Percentiles rank a stretch among this genome's conserved stretches.
phyloP scores from a whole-genome alignment of 2,329 filamentous ascomycete species.

The Ophiostoma sp. region DNA sequence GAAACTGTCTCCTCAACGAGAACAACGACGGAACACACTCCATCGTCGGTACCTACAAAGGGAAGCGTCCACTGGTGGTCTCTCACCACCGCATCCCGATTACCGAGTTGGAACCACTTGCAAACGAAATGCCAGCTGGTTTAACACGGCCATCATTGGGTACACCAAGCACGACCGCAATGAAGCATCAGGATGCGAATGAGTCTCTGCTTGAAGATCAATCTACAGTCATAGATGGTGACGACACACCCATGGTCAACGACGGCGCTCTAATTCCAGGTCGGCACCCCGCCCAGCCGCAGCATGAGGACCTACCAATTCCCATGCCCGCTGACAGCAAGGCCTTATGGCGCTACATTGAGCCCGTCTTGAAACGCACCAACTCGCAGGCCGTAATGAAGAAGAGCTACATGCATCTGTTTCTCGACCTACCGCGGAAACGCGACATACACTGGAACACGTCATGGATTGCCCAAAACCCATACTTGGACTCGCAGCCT shows the following conservation, averaged over 20 bases:
- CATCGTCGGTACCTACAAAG: conserved; percentile 22
- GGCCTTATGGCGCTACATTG: conserved; percentile 32
- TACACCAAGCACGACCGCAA: not conserved
- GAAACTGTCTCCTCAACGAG: not conserved
- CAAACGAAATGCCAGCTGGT: not conserved
- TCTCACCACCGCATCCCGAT: conserved; percentile 26
- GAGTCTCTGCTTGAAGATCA: conserved; percentile 4
- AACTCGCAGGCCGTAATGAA: conserved; percentile 20
- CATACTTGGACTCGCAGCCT: conserved; percentile 29
- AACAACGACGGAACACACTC: conserved; percentile 31
- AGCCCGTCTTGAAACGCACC: conserved; percentile 28
- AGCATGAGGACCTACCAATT: not conserved
- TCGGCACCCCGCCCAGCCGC: not conserved
- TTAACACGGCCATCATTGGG: not conserved
- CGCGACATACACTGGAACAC: conserved; percentile 33
- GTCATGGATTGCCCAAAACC: conserved; percentile 25
- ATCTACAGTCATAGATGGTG: not conserved
- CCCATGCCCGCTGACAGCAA: conserved; percentile 14
- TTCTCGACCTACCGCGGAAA: conserved; percentile 30
- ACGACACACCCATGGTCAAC: not conserved
- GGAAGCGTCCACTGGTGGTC: conserved; percentile 27
- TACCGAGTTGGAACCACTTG: conserved; percentile 20
- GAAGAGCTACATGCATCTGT: conserved; percentile 28
- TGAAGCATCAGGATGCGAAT: not conserved
- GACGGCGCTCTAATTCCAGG: not conserved